These are phyloP conservation scores for Cubamyces sp. DNA, from an alignment of 768 basidiomycete genomes.

Conservation along the genomic window DNA sequence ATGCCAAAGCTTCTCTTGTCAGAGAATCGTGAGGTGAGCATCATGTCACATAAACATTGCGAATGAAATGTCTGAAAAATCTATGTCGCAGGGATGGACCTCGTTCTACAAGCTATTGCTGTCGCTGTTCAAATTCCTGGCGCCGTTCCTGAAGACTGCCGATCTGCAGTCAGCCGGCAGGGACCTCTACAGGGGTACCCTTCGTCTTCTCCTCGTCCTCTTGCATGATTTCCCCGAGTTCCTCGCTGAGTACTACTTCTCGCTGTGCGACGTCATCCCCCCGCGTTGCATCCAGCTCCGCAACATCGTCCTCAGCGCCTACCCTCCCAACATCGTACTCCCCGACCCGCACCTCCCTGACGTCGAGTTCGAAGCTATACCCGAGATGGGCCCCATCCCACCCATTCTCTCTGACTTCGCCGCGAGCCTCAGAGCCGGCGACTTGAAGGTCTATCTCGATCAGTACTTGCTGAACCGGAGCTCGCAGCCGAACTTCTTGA, in stretches of 20 bases:
- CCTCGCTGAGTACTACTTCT: constrained; percentile 95
- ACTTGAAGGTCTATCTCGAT: constrained; percentile 80
- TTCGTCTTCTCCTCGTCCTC: constrained; percentile 90
- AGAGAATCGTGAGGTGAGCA: constrained; percentile 80
- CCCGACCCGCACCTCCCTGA: constrained; percentile 87
- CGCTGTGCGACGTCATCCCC: constrained; percentile 92
- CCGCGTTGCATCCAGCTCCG: constrained; percentile 92
- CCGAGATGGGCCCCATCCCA: constrained; percentile 93
- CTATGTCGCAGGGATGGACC: constrained; percentile 75
- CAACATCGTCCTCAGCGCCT: constrained; percentile 95
- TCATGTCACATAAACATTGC: neutral
- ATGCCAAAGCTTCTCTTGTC: constrained; percentile 93
- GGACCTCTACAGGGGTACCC: constrained; percentile 87
- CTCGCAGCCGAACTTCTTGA: constrained; percentile 62
- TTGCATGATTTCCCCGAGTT: constrained; percentile 99
- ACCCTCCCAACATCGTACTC: constrained; percentile 78
- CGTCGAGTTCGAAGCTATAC: constrained; percentile 71
- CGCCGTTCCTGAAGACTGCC: constrained; percentile 85
- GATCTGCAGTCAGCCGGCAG: constrained; percentile 80
- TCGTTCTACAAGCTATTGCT: constrained; percentile 94
- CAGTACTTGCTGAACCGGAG: constrained; percentile 83
- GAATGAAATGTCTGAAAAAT: neutral
- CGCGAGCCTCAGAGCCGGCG: constrained; percentile 75
- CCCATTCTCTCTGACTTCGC: constrained; percentile 91
- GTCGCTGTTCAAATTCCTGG: constrained; percentile 93